Evolutionary conservation across 108 stramenopile genomes (phyloP).

Genomic region (Cylindrotheca fusiformis): DNA sequence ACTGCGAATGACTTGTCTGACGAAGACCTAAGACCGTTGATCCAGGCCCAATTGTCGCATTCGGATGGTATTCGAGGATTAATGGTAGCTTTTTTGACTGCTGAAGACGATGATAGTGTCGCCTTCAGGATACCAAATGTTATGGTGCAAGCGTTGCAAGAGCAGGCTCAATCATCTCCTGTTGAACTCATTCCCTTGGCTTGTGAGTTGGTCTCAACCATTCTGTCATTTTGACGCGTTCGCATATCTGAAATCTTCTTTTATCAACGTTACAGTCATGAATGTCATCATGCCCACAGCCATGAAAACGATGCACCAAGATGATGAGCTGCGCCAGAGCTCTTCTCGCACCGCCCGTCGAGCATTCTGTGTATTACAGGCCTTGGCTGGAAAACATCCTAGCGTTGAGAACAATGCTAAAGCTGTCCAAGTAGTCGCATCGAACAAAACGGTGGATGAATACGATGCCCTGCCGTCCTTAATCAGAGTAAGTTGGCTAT

Average conservation of each 20-base stretch:
- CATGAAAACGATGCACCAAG: constrained; percentile 63
- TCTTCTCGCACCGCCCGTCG: constrained; percentile 55
- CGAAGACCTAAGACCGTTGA: not conserved
- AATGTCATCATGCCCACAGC: constrained; percentile 82
- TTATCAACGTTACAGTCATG: constrained; percentile 29
- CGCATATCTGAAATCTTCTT: not conserved
- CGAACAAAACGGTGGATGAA: not conserved
- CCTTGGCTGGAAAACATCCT: not conserved
- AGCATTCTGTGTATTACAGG: constrained; percentile 35
- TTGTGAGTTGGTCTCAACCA: constrained; percentile 20
- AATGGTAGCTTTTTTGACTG: constrained; percentile 67
- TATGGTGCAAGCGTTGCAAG: constrained; percentile 37
- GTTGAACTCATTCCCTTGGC: constrained; percentile 55
- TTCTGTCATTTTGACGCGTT: not conserved
- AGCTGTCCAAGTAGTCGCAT: constrained; percentile 47
- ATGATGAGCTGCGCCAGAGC: constrained; percentile 38
- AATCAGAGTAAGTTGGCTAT: too few species aligned
- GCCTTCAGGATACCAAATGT: constrained; percentile 30
- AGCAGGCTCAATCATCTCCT: not conserved
- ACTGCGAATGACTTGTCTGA: not conserved
- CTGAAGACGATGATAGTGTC: constrained; percentile 21
- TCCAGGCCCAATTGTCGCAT: constrained; percentile 42
- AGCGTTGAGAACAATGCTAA: constrained; percentile 26
- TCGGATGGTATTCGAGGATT: constrained; percentile 79
- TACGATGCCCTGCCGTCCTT: too few species aligned